A percentile compares a stretch with the other conserved stretches of the same genome.
These are phyloP conservation scores for Hypoxylon sp. DNA, from an alignment of 2,329 filamentous ascomycete genomes.

Conservation along the genomic window DNA sequence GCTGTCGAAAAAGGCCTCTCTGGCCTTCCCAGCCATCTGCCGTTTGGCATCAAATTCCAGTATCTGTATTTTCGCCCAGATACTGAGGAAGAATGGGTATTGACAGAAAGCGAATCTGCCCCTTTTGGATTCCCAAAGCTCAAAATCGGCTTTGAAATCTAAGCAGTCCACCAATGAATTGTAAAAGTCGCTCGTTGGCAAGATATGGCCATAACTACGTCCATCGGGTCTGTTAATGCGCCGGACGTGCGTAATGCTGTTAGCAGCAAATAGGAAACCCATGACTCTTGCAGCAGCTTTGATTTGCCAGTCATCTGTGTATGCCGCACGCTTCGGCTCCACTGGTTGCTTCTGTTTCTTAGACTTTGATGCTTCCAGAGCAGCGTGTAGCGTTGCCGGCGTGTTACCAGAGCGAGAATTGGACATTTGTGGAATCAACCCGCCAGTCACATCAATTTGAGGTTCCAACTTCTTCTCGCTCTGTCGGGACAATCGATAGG, in stretches of 20 bases:
- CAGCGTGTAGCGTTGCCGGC: conserved; percentile 78
- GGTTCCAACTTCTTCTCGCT: conserved; percentile 71
- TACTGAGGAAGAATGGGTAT: conserved; percentile 89
- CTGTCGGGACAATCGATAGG: conserved; percentile 78
- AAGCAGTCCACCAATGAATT: conserved; percentile 85
- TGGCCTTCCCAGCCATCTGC: conserved; percentile 88
- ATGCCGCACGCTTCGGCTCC: conserved; percentile 63
- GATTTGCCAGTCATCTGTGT: conserved; percentile 89
- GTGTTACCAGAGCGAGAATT: conserved; percentile 66
- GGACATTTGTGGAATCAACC: conserved; percentile 77
- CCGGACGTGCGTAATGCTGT: conserved; percentile 62
- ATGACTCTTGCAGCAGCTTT: conserved; percentile 82
- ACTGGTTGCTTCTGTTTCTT: conserved; percentile 65
- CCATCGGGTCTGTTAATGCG: conserved; percentile 49
- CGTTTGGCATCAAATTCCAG: conserved; percentile 86
- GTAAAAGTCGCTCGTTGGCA: conserved; percentile 88
- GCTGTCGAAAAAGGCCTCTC: conserved; percentile 90
- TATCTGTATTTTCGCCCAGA: conserved; percentile 91
- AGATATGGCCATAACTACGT: conserved; percentile 67
- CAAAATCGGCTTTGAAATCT: conserved; percentile 87
- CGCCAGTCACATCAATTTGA: conserved; percentile 68
- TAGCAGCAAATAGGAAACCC: conserved; percentile 82
- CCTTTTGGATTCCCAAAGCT: conserved; percentile 81
- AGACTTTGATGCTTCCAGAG: conserved; percentile 65
- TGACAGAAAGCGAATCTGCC: conserved; percentile 88